phyloP scores from a whole-genome alignment of 2,329 filamentous ascomycete genomes.

The Huntiella savannae region DNA sequence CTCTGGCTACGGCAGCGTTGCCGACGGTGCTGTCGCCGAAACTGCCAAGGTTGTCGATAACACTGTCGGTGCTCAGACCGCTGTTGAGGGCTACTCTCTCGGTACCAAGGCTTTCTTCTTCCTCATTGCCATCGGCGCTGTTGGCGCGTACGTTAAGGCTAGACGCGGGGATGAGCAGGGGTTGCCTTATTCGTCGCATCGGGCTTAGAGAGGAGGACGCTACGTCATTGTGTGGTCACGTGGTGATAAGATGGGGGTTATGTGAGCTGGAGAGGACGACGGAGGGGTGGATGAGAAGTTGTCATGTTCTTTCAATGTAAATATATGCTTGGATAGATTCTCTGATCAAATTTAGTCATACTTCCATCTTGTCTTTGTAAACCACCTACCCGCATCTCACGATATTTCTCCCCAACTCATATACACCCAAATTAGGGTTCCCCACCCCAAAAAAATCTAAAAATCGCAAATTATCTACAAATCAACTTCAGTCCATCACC shows the following conservation, averaged over 20 bases:
- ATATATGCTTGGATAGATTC: no score
- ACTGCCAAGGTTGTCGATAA: slow-evolving; percentile 5
- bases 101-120: slow-evolving; percentile 10
- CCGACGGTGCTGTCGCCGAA: slow-evolving; percentile 10
- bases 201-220: not conserved
- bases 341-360: no score
- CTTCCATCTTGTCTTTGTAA: not conserved
- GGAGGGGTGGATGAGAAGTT: no score
- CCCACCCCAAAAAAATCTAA: slow-evolving; percentile 1
- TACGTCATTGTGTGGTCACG: slow-evolving; percentile 3
- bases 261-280: not conserved
- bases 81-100: slow-evolving; percentile 7
- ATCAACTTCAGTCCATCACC: not conserved
- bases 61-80: slow-evolving; percentile 1
- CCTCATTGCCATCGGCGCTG: slow-evolving; percentile 8
- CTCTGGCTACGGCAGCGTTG: slow-evolving; percentile 6
- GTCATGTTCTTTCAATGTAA: no score
- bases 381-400: not conserved
- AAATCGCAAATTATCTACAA: slow-evolving; percentile 5
- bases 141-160: slow-evolving; percentile 8
- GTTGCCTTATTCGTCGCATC: slow-evolving; percentile 5
- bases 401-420: not conserved
- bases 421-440: not conserved
- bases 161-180: slow-evolving; percentile 5
- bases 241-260: slow-evolving; percentile 5